phyloP scores from a whole-genome alignment of 2,329 filamentous ascomycete genomes.

The Colletotrichum filicis region DNA sequence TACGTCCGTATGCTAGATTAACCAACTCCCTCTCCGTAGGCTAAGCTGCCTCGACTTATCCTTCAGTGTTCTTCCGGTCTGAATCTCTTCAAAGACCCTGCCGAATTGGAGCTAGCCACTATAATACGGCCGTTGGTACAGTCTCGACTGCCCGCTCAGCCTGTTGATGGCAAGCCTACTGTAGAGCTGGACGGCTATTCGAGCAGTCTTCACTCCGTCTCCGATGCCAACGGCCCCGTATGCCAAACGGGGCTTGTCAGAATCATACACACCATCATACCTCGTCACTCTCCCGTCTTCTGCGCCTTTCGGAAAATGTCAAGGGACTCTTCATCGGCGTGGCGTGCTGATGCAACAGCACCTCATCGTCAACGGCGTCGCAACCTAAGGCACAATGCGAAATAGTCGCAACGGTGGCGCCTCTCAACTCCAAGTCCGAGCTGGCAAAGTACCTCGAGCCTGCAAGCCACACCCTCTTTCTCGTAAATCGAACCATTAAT shows the following conservation, averaged over 20 bases:
- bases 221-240: not conserved
- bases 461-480: slow-evolving; percentile 6
- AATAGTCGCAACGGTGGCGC: slow-evolving; percentile 28
- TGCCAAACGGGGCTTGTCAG: not conserved
- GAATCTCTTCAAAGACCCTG: not conserved
- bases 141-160: not conserved
- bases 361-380: slow-evolving; percentile 27
- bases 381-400: slow-evolving; percentile 1
- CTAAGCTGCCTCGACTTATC: not conserved
- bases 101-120: not conserved
- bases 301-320: not conserved
- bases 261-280: not conserved
- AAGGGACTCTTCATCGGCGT: slow-evolving; percentile 26
- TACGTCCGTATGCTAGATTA: slow-evolving; percentile 31
- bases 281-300: not conserved
- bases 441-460: not conserved
- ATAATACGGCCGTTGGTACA: slow-evolving; percentile 1
- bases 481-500: slow-evolving; percentile 32
- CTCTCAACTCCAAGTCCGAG: slow-evolving; percentile 11
- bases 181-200: not conserved
- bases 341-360: slow-evolving; percentile 19
- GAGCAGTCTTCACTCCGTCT: not conserved
- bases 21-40: not conserved
- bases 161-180: not conserved
- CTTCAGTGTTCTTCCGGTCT: not conserved